Base-by-base conservation (phyloP, 257 asterid species). In the Solanum virginianum region DNA sequence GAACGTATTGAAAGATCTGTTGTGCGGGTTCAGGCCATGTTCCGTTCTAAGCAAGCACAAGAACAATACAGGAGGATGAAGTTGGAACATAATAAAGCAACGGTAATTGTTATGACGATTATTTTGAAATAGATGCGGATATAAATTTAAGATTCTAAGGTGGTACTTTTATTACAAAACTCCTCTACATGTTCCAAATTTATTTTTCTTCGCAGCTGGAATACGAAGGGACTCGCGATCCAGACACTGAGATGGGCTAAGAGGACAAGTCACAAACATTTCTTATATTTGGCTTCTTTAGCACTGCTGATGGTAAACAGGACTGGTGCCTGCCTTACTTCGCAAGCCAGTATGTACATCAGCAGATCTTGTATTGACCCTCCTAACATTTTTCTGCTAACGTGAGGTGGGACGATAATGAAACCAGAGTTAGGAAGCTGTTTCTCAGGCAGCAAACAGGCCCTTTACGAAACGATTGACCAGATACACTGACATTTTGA, bases 1-100 rank as follows among this genome's bases (percentile, higher is more conserved):
- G 98, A 94, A 83, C 99, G 99, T 18, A 96, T 95, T 1, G 98
- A 97, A 91, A 90, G 98, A 87, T 94, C 98, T 75, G 99, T 97
- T 63, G 91, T 94, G 12, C 90, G 91, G 59, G 99, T 97, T 59
- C 99, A 97, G 85, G 97, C 99, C 41, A 91, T 97, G 98, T 93
- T 97, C 80, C 98, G 98, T 62, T 97, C 99, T 1, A 97, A 90
- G 86, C 92, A 81, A 84, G 98, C 98, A 54, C 99, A 97, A 85
- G 97, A 95, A 89, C 96, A 90, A 83, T 97, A 95, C 85, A 87
- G 97, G 83, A 94, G 98, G 92, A 94, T 97, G 96, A 97, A 97
- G 89, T 20, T 91, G 82, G 98, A 90, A 51, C 91, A 92, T 88
- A 71, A 80, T 84, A 85, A 66, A 84, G 98, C 97, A 47, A 84